Base-by-base conservation (phyloP, 495 filamentous ascomycete species). In the Pyronema omphalodes region DNA sequence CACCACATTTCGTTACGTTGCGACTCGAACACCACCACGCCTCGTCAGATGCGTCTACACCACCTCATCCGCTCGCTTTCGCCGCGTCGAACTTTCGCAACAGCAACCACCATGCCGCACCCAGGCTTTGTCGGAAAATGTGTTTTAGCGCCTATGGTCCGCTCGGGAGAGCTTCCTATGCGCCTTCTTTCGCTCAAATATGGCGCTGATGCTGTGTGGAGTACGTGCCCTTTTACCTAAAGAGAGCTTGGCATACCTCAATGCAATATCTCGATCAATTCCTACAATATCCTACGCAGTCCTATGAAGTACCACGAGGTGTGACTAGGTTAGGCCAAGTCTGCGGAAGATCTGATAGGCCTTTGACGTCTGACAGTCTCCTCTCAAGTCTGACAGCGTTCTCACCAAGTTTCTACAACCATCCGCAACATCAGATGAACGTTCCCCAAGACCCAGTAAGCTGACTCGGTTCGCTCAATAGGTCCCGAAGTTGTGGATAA, bases 171-270 rank as follows among this genome's bases (percentile, higher is more conserved):
- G 70, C 72, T 95, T 14, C 93, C 93, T 4, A 87, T 83, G 7
- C 80, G 91, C 12, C 76, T 98, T 0, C 66, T 88, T 3, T 83
- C 91, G 6, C 76, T 98, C 15, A 81, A 93, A 60, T 96, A 98
- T 65, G 91, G 91, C 45, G 93, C 93, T 43, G 91, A 96, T 65
- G 76, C 96, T 11, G 91, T 96, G 55, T 98, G 89, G 91, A 89
- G 83, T 80, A 63, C 23, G 65, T 67, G 17, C 46, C 11, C 41
- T 51, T 57, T 15, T 48, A 23, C n/a, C 23, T 29, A 5, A 29
- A n/a, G 15, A 1, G 39, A 17, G 15, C 12, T 43, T 2, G 39
- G 39, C 23, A 29, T 29, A 29, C 23, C 23, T 43, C 39, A 43
- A 17, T 43, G 17, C 17, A 6, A 12, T 1, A 44, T 35, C 45